Percentiles rank a stretch among this genome's conserved stretches.
phyloP scores from a whole-genome alignment of 805 yeast genomes.

The Ogataea kodamae region DNA sequence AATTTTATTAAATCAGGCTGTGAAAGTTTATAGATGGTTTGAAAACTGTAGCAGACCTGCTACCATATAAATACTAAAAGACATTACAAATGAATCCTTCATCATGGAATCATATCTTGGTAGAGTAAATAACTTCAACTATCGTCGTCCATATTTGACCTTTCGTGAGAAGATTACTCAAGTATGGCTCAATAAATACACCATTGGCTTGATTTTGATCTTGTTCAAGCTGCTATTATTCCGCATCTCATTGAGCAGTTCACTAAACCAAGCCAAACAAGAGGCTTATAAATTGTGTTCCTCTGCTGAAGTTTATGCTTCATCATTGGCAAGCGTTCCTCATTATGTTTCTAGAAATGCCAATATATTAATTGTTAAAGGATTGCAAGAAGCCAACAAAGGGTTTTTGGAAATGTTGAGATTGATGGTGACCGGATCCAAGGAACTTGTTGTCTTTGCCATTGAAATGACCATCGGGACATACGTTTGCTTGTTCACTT shows the following conservation, averaged over 20 bases:
- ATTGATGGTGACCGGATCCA: constrained; percentile 51
- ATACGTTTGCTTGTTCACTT: constrained; percentile 73
- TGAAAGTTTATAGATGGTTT: constrained; percentile 9
- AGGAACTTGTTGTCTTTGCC: constrained; percentile 57
- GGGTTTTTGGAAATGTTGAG: constrained; percentile 43
- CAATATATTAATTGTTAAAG: constrained; percentile 45
- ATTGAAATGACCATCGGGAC: constrained; percentile 81
- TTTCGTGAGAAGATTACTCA: constrained; percentile 58
- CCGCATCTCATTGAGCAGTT: constrained; percentile 40
- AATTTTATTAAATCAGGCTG: constrained; percentile 32
- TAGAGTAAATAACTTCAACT: constrained; percentile 9
- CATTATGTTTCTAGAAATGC: constrained; percentile 53
- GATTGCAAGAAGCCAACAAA: constrained; percentile 46
- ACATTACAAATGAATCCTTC: too few relatives aligned
- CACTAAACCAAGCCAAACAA: constrained; percentile 39
- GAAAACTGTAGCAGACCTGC: constrained; percentile 6
- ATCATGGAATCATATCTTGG: constrained; percentile 8
- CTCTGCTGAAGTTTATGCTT: constrained; percentile 39
- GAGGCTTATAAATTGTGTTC: constrained; percentile 45
- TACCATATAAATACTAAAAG: constrained; percentile 5
- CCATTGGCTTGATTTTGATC: constrained; percentile 53
- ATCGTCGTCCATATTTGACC: constrained; percentile 40
- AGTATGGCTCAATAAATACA: constrained; percentile 60
- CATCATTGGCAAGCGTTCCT: constrained; percentile 44
- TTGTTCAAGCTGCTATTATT: constrained; percentile 62